Base-by-base conservation (phyloP, 2,329 filamentous ascomycete genomes). In the Diplodia seriata region DNA sequence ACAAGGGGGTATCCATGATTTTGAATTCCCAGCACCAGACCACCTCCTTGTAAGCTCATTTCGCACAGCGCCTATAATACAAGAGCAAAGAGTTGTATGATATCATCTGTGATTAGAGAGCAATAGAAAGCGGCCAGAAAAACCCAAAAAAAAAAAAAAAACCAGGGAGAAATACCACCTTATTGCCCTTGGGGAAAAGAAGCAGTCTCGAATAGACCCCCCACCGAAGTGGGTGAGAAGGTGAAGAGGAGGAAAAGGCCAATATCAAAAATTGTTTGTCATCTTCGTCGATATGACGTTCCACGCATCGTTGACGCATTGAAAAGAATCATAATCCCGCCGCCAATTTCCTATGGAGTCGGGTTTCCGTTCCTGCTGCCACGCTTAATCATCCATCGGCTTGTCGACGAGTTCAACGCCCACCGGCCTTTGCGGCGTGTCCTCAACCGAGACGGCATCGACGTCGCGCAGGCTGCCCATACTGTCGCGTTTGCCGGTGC, bases 381-480 rank as follows among this genome's bases (percentile, higher is more conserved):
- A 7, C 14, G 29, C 51, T 66, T 33, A 91, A 79, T 92, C 89
- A 79, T 92, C 89, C 89, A 93, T 92, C n/a, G 90, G 89, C 79
- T 87, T 89, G 77, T 93, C 91, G 74, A 88, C 87, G 74, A 93
- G 82, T 72, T 88, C 89, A 51, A 93, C 90, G 7, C 89, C 87
- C 62, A 81, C 78, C 55, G 74, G 73, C 66, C 77, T 77, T 68
- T 72, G 68, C 59, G 70, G 68, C 6, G 78, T 79, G 70, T 80
- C 78, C 69, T 77, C 76, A 50, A 78, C 78, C 20, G 73, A 77
- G 56, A 80, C 59, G 68, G 76, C 76, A 70, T 77, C 63, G 72
- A 64, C 66, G 73, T 51, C 64, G 14, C 64, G 53, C 64, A 67
- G 69, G 61, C 66, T 71, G 54, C 75, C 77, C 72, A 80, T 70